Conservation (phyloP, 371 early-diverging fungal species). For the Syncephalastrum contaminatum region DNA sequence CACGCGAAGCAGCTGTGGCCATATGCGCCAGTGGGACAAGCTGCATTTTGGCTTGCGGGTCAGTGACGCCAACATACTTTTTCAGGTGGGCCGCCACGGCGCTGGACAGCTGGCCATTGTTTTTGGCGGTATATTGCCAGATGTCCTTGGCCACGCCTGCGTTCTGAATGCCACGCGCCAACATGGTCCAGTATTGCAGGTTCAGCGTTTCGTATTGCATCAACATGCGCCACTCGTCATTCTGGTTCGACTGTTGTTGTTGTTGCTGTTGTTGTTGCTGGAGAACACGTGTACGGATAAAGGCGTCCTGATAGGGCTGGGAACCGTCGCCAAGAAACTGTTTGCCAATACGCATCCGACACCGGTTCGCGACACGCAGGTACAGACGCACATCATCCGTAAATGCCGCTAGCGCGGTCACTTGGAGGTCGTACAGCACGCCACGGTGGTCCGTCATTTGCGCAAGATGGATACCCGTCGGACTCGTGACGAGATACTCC, state of each 20-base stretch:
- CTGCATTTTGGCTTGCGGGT: slow-evolving; percentile 10
- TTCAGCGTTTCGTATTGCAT: slow-evolving; percentile 43
- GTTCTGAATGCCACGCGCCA: slow-evolving; percentile 49
- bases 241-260: background rate
- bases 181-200: slow-evolving; percentile 52
- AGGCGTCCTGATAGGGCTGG: slow-evolving; percentile 41
- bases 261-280: background rate
- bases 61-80: slow-evolving; percentile 10
- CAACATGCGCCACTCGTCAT: slow-evolving; percentile 4
- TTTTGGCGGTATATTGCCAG: slow-evolving; percentile 33
- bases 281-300: slow-evolving; percentile 11
- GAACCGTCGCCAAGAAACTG: slow-evolving; percentile 38
- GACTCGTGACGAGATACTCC: slow-evolving; percentile 59
- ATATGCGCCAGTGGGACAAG: slow-evolving; percentile 24
- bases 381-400: slow-evolving; percentile 64
- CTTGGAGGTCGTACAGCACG: slow-evolving; percentile 64
- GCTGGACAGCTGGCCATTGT: slow-evolving; percentile 23
- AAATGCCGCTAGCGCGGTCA: slow-evolving; percentile 60
- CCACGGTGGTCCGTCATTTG: slow-evolving; percentile 66
- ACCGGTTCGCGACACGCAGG: slow-evolving; percentile 61
- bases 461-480: slow-evolving; percentile 59
- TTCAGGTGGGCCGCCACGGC: slow-evolving; percentile 22
- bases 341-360: slow-evolving; percentile 61
- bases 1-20: slow-evolving; percentile 17
- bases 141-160: slow-evolving; percentile 28